A percentile compares a stretch with the other conserved stretches of the same genome.
These are phyloP conservation scores for Pyrenophora graminea DNA, from an alignment of 2,329 filamentous ascomycete genomes.

Conservation along the genomic window DNA sequence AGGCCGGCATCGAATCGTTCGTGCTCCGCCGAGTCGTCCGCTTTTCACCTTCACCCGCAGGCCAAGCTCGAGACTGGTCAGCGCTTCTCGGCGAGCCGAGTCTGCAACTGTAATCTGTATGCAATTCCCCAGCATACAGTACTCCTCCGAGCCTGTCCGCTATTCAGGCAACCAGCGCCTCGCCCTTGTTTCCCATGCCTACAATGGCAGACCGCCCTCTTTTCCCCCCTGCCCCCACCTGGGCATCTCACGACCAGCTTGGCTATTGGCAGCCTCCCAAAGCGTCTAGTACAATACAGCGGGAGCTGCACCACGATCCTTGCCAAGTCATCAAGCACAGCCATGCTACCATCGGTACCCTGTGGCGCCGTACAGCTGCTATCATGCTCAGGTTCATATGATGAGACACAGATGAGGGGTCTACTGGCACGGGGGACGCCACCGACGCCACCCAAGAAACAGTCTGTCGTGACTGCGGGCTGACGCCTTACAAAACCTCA, in stretches of 20 bases:
- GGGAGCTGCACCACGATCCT: neutral
- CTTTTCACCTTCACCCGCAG: conserved; percentile 22
- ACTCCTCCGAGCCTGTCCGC: neutral
- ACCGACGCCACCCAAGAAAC: conserved; percentile 40
- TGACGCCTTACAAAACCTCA: conserved; percentile 21
- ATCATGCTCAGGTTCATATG: conserved; percentile 15
- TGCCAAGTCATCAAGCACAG: conserved; percentile 35
- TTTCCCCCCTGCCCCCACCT: neutral
- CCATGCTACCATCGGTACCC: conserved; percentile 35
- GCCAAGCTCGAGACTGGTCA: conserved; percentile 13
- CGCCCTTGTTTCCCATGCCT: neutral
- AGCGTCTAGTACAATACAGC: no score
- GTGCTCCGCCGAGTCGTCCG: conserved; percentile 36
- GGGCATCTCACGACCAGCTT: conserved; percentile 4
- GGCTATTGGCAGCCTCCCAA: neutral
- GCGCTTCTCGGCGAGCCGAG: conserved; percentile 7
- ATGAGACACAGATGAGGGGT: conserved; percentile 25
- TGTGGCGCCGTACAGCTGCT: conserved; percentile 39
- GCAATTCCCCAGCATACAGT: neutral
- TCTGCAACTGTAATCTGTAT: neutral
- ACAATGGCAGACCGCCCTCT: neutral
- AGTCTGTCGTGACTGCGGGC: neutral
- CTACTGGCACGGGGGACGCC: conserved; percentile 36
- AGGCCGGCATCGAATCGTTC: conserved; percentile 29
- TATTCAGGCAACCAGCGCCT: neutral